These are phyloP conservation scores for Beauveria bassiana DNA, from an alignment of 2,329 filamentous ascomycete genomes.

Conservation along the genomic window DNA sequence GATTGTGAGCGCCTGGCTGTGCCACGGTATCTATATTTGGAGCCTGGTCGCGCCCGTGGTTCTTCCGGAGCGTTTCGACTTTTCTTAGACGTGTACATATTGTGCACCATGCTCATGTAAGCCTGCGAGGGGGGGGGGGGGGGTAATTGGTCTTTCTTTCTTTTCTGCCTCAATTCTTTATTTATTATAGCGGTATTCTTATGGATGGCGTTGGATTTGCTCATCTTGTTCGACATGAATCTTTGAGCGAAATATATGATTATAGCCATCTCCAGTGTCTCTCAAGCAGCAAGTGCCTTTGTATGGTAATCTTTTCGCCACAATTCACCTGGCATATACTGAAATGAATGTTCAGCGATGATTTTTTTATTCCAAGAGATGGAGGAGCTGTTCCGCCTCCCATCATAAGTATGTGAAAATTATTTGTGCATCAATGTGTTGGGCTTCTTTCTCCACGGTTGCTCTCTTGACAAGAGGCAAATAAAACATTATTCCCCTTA, in stretches of 20 bases:
- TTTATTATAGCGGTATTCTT: too few relatives aligned
- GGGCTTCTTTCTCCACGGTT: neutral
- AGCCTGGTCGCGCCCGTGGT: conserved; percentile 80
- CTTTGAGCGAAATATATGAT: too few relatives aligned
- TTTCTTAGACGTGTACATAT: conserved; percentile 24
- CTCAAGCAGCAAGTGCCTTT: too few relatives aligned
- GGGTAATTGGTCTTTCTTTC: neutral
- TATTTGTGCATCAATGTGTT: neutral
- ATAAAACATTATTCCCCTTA: neutral
- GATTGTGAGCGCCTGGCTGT: conserved; percentile 95
- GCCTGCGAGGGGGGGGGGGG: neutral
- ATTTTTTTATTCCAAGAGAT: neutral
- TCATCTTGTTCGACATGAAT: too few relatives aligned
- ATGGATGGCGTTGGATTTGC: neutral
- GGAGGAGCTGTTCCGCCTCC: neutral
- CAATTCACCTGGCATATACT: too few relatives aligned
- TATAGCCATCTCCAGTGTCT: too few relatives aligned
- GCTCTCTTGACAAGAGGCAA: neutral
- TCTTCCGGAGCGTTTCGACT: conserved; percentile 78
- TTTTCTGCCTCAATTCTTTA: neutral
- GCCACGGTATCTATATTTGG: conserved; percentile 91
- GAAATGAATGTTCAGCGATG: neutral
- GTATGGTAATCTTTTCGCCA: too few relatives aligned
- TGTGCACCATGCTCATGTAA: neutral
- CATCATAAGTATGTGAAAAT: neutral